Conservation (phyloP, 2,329 filamentous ascomycete genomes). For the Colletotrichum sp. region DNA sequence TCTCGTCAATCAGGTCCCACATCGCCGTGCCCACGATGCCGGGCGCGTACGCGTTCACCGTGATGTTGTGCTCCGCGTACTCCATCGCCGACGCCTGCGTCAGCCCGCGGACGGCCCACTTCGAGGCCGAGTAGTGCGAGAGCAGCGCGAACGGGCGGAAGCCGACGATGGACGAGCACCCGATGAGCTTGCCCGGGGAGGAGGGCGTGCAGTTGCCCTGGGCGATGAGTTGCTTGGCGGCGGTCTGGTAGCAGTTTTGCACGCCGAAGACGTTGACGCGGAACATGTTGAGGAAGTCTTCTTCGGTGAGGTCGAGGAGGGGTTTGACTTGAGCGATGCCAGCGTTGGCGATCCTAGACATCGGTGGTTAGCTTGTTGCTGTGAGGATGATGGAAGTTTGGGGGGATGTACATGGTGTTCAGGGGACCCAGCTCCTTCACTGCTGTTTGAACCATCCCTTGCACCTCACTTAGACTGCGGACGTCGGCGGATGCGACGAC, state of each 20-base stretch:
- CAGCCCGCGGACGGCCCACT: constrained; percentile 71
- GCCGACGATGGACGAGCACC: constrained; percentile 56
- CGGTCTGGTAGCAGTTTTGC: constrained; percentile 68
- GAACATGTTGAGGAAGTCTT: constrained; percentile 65
- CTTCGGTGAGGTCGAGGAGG: constrained; percentile 59
- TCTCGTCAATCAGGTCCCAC: constrained; percentile 73
- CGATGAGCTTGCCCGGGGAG: constrained; percentile 41
- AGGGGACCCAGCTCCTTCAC: constrained; percentile 58
- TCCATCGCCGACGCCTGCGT: constrained; percentile 68
- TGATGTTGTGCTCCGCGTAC: constrained; percentile 67
- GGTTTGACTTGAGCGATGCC: constrained; percentile 64
- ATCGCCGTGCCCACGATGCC: constrained; percentile 71
- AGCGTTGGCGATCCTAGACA: constrained; percentile 67
- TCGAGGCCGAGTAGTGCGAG: constrained; percentile 67
- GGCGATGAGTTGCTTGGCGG: constrained; percentile 68
- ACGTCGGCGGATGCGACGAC: constrained; percentile 66
- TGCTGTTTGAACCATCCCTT: constrained; percentile 52
- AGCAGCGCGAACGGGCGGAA: constrained; percentile 65
- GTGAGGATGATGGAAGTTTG: too few species aligned
- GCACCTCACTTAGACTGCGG: constrained; percentile 57
- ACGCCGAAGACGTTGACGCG: constrained; percentile 69
- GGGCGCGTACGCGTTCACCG: constrained; percentile 70
- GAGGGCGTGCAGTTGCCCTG: constrained; percentile 50
- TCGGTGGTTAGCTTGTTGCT: too few species aligned
- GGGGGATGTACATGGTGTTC: constrained; percentile 42